Base-by-base conservation (phyloP, 495 filamentous ascomycete genomes). In the Filosporella fistucella region DNA sequence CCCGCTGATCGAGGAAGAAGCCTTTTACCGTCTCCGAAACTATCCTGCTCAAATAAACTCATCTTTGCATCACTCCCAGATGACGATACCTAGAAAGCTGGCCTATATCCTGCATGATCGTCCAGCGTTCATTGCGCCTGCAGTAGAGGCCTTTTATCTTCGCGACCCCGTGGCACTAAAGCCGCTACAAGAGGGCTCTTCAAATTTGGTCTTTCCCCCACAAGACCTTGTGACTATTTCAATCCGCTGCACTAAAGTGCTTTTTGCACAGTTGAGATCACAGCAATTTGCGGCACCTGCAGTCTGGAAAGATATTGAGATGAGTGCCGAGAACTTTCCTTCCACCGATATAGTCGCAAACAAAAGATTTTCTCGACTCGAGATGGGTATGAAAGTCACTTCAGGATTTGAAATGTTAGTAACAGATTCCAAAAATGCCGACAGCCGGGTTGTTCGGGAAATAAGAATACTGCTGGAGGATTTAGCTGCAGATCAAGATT, bases 331-430 rank as follows among this genome's bases (percentile, higher is more conserved):
- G 13, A 63, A 51, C 14, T 32, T 6, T 7, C 35, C 29, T 3
- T 21, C 4, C 6, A 32, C 45, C 6, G 40, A 54, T 17, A 45
- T 60, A 11, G 58, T 71, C 20, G 52, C 49, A 1, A 63, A 62
- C 46, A 66, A 61, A 37, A 56, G 34, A 8, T 65, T 76, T 37
- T 59, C 63, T 3, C 68, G 68, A n/a, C 59, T 82, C 4, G 88
- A 91, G 47, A 68, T 86, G 9, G 91, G 91, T 5, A 91, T 95
- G 82, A 98, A 96, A 65, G 60, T 96, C 14, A 75, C 89, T 4
- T 88, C 84, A 52, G 94, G 91, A 0, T 88, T 96, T 56, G 93
- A 97, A 68, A 93, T 97, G 80, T 75, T 97, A 16, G 59, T 90
- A 1, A 65, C 64, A 12, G 76, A 85, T 55, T 71, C 81, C 11